Percentiles rank a stretch among this genome's conserved stretches.
Evolutionary conservation across 2,329 filamentous ascomycete genomes (phyloP).

Genomic region (Epichloe sibirici): DNA sequence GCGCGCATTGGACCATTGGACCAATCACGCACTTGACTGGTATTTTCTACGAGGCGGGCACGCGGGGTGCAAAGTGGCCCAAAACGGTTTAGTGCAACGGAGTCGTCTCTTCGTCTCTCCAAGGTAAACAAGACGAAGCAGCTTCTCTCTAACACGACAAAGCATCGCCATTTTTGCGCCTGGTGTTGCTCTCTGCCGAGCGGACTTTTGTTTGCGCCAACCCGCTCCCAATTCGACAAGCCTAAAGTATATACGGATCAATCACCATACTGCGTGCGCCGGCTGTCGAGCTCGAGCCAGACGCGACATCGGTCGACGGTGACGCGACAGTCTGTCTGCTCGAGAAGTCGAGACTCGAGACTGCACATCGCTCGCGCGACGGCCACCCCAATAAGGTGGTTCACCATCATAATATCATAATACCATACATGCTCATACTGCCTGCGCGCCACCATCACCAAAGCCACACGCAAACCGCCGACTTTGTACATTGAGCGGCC

Average conservation of each 20-base stretch:
- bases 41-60: not conserved
- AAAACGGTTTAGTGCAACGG: conserved; percentile 7
- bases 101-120: conserved; percentile 2
- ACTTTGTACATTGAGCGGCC: not conserved
- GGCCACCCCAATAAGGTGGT: conserved; percentile 6
- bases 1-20: too few species aligned
- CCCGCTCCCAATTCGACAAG: not conserved
- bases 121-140: conserved; percentile 11
- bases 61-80: not conserved
- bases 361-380: conserved; percentile 4
- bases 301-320: conserved; percentile 2
- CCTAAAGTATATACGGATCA: conserved; percentile 1
- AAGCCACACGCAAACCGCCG: not conserved
- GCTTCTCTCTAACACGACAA: conserved; percentile 6
- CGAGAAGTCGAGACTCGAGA: not conserved
- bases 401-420: not conserved
- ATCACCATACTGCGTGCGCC: not conserved
- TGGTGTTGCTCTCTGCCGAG: not conserved
- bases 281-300: not conserved
- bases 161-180: conserved; percentile 5
- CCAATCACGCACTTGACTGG: not conserved
- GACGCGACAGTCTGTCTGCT: conserved; percentile 5
- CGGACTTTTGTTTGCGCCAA: not conserved
- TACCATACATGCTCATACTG: not conserved
- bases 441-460: not conserved